A percentile compares a stretch with the other conserved stretches of the same genome.
Evolutionary conservation across 495 filamentous ascomycete species (phyloP).

Genomic region (Penicillium robsamsonii): DNA sequence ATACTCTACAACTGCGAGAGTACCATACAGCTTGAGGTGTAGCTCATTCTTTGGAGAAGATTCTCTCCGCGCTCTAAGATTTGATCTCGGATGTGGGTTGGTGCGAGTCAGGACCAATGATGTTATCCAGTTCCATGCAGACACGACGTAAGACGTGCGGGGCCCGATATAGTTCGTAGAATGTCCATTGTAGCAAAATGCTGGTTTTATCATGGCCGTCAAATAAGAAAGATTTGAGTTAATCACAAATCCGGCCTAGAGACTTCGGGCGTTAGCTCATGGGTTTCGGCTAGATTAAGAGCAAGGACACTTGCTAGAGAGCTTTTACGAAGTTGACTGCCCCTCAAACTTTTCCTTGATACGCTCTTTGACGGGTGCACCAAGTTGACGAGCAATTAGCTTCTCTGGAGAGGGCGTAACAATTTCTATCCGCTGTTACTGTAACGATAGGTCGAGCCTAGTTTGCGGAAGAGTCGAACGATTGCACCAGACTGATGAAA

Average conservation of each 20-base stretch:
- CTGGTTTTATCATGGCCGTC: slow-evolving; percentile 41
- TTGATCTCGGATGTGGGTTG: background rate
- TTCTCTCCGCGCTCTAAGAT: slow-evolving; percentile 7
- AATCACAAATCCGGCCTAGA: slow-evolving; percentile 18
- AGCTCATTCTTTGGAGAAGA: slow-evolving; percentile 39
- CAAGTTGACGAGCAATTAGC: background rate
- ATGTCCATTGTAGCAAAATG: slow-evolving; percentile 33
- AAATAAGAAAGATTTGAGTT: slow-evolving; percentile 35
- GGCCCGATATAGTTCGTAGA: slow-evolving; percentile 50
- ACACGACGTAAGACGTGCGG: slow-evolving; percentile 39
- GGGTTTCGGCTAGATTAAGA: background rate
- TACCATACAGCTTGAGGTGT: too few relatives aligned
- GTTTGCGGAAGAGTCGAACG: slow-evolving; percentile 4
- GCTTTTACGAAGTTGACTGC: background rate
- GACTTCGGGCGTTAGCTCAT: background rate
- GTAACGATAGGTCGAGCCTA: slow-evolving; percentile 18
- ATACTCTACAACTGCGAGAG: too few relatives aligned
- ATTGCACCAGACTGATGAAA: slow-evolving; percentile 27
- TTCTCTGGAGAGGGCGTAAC: background rate
- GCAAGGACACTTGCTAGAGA: slow-evolving; percentile 1
- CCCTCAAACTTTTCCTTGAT: slow-evolving; percentile 4
- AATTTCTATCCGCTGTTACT: slow-evolving; percentile 5
- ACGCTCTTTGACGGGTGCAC: background rate
- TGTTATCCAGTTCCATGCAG: slow-evolving; percentile 44
- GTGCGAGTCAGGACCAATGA: background rate